phyloP scores from a whole-genome alignment of 139 green algal genomes.

The Eudorina sp. region DNA sequence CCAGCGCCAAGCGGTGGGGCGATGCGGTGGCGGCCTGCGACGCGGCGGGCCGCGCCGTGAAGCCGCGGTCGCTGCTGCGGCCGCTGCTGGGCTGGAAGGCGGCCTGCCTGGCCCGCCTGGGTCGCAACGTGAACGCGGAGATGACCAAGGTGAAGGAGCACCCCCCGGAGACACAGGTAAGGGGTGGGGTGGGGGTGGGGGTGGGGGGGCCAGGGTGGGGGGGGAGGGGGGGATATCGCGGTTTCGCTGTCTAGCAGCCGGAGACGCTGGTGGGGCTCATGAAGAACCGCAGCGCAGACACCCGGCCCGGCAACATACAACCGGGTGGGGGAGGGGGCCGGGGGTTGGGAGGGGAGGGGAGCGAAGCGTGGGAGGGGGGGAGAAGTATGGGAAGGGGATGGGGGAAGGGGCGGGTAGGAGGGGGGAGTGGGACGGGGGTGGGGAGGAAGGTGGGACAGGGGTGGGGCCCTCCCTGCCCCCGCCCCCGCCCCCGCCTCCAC shows the following conservation, averaged over 20 bases:
- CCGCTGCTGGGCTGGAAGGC: constrained; percentile 67
- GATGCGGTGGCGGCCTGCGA: constrained; percentile 52
- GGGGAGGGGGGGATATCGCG: not conserved
- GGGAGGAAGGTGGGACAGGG: too few relatives aligned
- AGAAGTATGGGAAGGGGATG: not conserved
- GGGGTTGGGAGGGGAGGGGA: not conserved
- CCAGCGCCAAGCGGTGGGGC: constrained; percentile 55
- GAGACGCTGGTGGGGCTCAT: not conserved
- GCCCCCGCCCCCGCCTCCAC: too few relatives aligned
- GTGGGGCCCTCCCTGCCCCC: too few relatives aligned
- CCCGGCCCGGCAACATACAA: too few relatives aligned
- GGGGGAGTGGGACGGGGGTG: not conserved
- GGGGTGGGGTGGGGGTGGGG: not conserved
- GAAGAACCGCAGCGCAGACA: too few relatives aligned
- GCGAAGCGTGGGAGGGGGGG: not conserved
- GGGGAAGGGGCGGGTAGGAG: not conserved
- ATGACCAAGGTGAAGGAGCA: constrained; percentile 64
- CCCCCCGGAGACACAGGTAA: constrained; percentile 58
- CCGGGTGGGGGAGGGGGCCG: not conserved
- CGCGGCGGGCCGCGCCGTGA: constrained; percentile 50
- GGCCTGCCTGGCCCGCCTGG: constrained; percentile 50
- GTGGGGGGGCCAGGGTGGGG: not conserved
- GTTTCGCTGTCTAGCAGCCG: too few relatives aligned
- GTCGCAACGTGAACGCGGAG: constrained; percentile 52
- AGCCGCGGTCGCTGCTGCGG: constrained; percentile 45